Evolutionary conservation across 768 basidiomycete species (phyloP).

Genomic region (Pleurotus ostreatus): DNA sequence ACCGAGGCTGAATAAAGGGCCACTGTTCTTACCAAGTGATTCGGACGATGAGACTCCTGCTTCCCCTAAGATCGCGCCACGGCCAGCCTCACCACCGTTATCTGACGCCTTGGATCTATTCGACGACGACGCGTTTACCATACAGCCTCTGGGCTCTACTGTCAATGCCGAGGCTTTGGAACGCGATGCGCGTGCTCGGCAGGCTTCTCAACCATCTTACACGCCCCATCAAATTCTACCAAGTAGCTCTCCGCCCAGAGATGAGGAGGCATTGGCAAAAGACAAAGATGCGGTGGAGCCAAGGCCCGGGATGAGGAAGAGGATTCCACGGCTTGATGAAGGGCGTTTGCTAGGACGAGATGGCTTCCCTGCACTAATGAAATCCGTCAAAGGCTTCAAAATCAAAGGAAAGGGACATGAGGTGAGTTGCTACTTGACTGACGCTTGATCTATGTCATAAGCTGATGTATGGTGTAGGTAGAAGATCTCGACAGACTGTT

Average conservation of each 20-base stretch:
- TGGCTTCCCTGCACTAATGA: constrained; percentile 80
- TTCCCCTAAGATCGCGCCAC: constrained; percentile 13
- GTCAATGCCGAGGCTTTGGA: constrained; percentile 51
- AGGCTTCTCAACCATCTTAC: constrained; percentile 46
- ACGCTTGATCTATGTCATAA: neutral
- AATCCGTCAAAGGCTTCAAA: constrained; percentile 73
- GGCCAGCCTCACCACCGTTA: neutral
- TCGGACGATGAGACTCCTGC: constrained; percentile 47
- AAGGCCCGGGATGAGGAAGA: constrained; percentile 30
- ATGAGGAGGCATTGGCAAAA: constrained; percentile 22
- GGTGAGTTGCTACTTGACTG: constrained; percentile 36
- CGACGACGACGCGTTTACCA: constrained; percentile 32
- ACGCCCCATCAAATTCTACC: constrained; percentile 30
- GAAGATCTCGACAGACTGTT: constrained; percentile 78
- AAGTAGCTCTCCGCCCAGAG: constrained; percentile 46
- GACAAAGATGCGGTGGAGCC: constrained; percentile 32
- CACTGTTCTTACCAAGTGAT: constrained; percentile 57
- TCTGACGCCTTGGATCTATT: constrained; percentile 1
- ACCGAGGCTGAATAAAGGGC: constrained; percentile 15
- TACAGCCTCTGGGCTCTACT: constrained; percentile 44
- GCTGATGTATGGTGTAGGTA: constrained; percentile 39
- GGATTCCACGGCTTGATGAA: constrained; percentile 67
- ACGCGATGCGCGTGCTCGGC: constrained; percentile 49
- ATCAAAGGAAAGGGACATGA: constrained; percentile 91
- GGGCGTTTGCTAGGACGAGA: constrained; percentile 62